phyloP scores from a whole-genome alignment of 2,329 filamentous ascomycete genomes.

The Pestalotiopsis sp. region DNA sequence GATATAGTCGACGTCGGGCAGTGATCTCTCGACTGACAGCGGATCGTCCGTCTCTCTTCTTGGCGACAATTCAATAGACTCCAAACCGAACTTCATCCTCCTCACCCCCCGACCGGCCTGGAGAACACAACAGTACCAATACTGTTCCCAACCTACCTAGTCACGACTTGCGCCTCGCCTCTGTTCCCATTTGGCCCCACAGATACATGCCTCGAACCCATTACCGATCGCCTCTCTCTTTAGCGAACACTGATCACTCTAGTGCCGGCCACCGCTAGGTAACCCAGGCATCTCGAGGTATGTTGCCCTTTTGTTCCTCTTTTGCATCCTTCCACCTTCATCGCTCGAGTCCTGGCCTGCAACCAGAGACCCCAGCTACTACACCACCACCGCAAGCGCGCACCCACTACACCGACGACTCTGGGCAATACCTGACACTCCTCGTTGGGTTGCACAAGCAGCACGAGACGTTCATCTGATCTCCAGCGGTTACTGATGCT shows the following conservation, averaged over 20 bases:
- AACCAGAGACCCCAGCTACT: background rate
- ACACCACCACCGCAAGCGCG: background rate
- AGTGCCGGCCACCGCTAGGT: background rate
- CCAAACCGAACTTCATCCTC: background rate
- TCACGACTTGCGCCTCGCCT: background rate
- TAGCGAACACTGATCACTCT: background rate
- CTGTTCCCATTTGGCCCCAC: background rate
- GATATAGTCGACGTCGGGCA: background rate
- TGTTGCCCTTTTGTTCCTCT: background rate
- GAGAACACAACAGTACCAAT: background rate
- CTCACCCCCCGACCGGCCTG: background rate
- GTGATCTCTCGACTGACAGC: background rate
- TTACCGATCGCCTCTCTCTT: background rate
- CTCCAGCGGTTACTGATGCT: conserved; percentile 10
- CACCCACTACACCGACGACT: background rate
- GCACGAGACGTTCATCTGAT: conserved; percentile 7
- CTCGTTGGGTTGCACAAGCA: background rate
- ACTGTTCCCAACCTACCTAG: background rate
- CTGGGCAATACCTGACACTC: background rate
- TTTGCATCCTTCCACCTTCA: background rate
- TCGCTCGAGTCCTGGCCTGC: background rate
- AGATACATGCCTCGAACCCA: conserved; percentile 7
- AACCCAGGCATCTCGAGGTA: conserved; percentile 2
- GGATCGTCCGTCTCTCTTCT: background rate
- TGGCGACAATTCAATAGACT: too few species aligned